Conservation (phyloP, 2,329 filamentous ascomycete genomes). For the Coniella lustricola region DNA sequence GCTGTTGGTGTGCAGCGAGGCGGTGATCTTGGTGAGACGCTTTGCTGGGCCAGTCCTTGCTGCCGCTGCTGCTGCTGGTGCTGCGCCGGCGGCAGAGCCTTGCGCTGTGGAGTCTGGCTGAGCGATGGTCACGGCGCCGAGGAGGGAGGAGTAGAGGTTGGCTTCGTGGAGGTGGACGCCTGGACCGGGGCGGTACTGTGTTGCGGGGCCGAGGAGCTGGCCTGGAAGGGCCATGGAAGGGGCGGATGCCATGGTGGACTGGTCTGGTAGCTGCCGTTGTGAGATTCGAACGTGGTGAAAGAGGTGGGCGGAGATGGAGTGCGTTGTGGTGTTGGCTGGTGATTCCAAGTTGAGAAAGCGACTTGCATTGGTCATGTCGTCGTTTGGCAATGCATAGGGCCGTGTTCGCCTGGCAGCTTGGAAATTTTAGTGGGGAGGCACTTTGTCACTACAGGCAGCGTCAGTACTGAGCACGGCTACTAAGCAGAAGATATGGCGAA, state of each 20-base stretch:
- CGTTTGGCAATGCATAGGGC: background rate
- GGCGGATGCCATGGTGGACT: background rate
- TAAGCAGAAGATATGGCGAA: no score
- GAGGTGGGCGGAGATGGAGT: no score
- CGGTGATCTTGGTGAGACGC: constrained; percentile 51
- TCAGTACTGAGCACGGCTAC: no score
- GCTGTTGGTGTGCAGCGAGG: constrained; percentile 1
- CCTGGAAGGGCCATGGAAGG: constrained; percentile 65
- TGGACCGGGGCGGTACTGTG: constrained; percentile 64
- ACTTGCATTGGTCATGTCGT: no score
- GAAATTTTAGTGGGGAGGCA: background rate
- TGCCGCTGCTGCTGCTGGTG: background rate
- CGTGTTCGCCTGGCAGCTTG: background rate
- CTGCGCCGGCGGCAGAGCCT: no score
- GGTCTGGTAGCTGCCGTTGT: background rate
- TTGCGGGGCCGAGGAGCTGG: constrained; percentile 63
- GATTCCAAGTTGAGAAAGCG: background rate
- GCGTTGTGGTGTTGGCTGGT: background rate
- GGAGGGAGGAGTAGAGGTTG: constrained; percentile 73
- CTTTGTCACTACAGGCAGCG: no score
- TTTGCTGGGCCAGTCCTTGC: constrained; percentile 39
- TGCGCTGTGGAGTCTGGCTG: constrained; percentile 30
- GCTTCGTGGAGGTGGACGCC: constrained; percentile 77
- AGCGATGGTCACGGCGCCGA: constrained; percentile 59
- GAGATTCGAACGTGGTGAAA: no score